Conservation (phyloP, 345 rosid genomes). For the Brassica rapa region DNA sequence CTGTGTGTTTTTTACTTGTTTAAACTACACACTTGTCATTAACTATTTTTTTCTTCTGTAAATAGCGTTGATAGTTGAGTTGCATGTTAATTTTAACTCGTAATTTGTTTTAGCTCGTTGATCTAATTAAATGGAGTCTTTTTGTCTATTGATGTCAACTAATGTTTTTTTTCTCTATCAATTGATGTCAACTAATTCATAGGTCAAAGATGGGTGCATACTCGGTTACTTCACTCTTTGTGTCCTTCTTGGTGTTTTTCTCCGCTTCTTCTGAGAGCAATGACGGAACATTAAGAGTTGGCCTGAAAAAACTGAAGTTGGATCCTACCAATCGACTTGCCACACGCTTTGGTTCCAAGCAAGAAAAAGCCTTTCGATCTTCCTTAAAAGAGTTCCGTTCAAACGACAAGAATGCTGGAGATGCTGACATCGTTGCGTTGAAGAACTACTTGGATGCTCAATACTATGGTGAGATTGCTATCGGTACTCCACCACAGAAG, state of each 20-base stretch:
- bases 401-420: slow-evolving; percentile 46
- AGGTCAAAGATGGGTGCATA: slow-evolving; percentile 31
- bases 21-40: background rate
- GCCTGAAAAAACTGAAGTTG: slow-evolving; percentile 67
- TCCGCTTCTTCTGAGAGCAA: slow-evolving; percentile 39
- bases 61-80: background rate
- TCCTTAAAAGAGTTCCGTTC: slow-evolving; percentile 47
- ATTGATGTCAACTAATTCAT: background rate
- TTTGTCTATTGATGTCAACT: background rate
- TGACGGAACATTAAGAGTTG: slow-evolving; percentile 59
- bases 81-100: slow-evolving; percentile 16
- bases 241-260: slow-evolving; percentile 42
- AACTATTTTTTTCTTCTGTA: background rate
- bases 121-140: background rate
- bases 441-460: slow-evolving; percentile 96
- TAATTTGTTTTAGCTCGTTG: background rate
- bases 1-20: background rate
- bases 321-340: slow-evolving; percentile 58
- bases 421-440: slow-evolving; percentile 63
- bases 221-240: slow-evolving; percentile 41
- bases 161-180: too few relatives aligned
- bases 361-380: slow-evolving; percentile 49
- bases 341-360: slow-evolving; percentile 54
- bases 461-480: slow-evolving; percentile 86
- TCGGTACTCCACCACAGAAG: slow-evolving; percentile 86